Percentiles rank a stretch among this genome's conserved stretches.
phyloP scores from a whole-genome alignment of 768 basidiomycete genomes.

The Lyophyllum atratum region DNA sequence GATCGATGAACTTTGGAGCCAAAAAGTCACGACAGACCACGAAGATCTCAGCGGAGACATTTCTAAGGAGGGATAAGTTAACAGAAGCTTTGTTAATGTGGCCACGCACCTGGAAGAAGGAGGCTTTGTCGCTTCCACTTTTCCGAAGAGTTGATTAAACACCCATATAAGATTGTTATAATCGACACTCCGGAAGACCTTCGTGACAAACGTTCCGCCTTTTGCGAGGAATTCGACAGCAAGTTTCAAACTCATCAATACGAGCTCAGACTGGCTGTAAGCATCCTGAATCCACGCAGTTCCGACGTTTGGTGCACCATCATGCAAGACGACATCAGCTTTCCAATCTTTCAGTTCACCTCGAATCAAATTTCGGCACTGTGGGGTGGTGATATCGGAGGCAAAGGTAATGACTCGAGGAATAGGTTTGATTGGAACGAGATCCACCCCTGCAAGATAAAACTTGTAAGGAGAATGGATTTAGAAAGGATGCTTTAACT shows the following conservation, averaged over 20 bases:
- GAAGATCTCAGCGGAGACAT: slow-evolving; percentile 99
- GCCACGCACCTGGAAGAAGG: slow-evolving; percentile 83
- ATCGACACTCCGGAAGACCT: slow-evolving; percentile 97
- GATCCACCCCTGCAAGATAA: slow-evolving; percentile 74
- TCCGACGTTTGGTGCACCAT: slow-evolving; percentile 99
- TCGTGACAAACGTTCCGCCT: slow-evolving; percentile 95
- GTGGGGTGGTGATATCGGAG: slow-evolving; percentile 90
- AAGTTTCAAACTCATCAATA: slow-evolving; percentile 91
- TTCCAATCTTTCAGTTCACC: slow-evolving; percentile 97
- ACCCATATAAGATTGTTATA: slow-evolving; percentile 99
- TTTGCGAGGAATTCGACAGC: slow-evolving; percentile 93
- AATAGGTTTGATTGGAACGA: slow-evolving; percentile 95
- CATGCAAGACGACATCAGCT: slow-evolving; percentile 96
- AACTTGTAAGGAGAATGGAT: neutral
- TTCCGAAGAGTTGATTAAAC: slow-evolving; percentile 92
- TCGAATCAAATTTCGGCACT: slow-evolving; percentile 86
- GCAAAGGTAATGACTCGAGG: slow-evolving; percentile 91
- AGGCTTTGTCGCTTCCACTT: slow-evolving; percentile 98
- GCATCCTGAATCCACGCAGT: slow-evolving; percentile 99
- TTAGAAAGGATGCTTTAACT: slow-evolving; percentile 24
- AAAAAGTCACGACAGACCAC: slow-evolving; percentile 96
- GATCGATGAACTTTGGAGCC: slow-evolving; percentile 94
- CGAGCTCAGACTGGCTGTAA: slow-evolving; percentile 94
- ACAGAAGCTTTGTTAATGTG: neutral
- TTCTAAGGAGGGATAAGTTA: slow-evolving; percentile 49